phyloP scores from a whole-genome alignment of 225 moss, liverwort and hornwort genomes.

The Pseudoscleropodium purum region DNA sequence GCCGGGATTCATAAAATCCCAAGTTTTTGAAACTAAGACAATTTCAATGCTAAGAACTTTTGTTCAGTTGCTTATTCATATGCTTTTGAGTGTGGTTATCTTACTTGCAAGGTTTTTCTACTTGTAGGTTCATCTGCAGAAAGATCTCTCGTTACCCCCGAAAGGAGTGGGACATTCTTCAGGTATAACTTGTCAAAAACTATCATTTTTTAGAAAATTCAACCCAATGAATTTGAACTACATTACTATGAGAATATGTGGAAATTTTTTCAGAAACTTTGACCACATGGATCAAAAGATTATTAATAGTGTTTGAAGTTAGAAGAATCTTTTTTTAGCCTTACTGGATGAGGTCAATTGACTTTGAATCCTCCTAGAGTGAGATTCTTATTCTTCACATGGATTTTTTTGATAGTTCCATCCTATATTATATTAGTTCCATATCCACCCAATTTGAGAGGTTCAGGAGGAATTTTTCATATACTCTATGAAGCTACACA shows the following conservation, averaged over 20 bases:
- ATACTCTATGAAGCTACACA: fast-evolving
- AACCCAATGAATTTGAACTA: neutral
- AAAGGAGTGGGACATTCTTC: fast-evolving
- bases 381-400: neutral
- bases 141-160: neutral
- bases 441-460: fast-evolving
- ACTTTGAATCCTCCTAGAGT: neutral
- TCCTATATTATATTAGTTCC: too few species aligned
- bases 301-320: neutral
- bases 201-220: neutral
- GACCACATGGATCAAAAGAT: fast-evolving
- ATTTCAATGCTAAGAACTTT: neutral
- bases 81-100: neutral
- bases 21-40: neutral
- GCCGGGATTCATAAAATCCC: neutral
- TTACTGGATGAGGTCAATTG: fast-evolving
- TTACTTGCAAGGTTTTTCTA: neutral
- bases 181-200: too few species aligned
- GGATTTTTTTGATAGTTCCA: neutral
- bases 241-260: neutral
- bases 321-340: neutral
- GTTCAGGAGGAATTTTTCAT: too few species aligned
- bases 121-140: neutral
- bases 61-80: neutral
- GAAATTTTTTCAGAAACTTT: fast-evolving